Percentiles rank a stretch among this genome's conserved stretches.
Evolutionary conservation across 805 yeast genomes (phyloP).

Genomic region (Debaryomyces maramus): DNA sequence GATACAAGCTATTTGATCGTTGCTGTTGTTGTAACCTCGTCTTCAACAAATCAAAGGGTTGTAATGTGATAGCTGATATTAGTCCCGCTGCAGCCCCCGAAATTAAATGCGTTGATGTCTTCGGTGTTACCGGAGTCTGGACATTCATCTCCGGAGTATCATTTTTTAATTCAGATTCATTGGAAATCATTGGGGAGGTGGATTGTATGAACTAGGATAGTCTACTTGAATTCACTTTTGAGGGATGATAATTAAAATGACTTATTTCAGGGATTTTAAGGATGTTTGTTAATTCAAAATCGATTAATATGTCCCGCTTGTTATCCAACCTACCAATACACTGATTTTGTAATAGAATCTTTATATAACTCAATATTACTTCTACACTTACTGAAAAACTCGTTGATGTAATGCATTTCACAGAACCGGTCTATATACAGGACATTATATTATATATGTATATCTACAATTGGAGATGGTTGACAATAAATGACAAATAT

Average conservation of each 20-base stretch:
- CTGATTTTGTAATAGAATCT: too few relatives aligned
- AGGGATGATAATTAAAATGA: too few relatives aligned
- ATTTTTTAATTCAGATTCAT: neutral
- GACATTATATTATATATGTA: too few relatives aligned
- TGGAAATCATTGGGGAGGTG: neutral
- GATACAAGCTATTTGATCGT: conserved; percentile 16
- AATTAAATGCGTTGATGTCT: conserved; percentile 49
- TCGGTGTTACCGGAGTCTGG: neutral
- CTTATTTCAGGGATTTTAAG: too few relatives aligned
- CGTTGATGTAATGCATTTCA: too few relatives aligned
- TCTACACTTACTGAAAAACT: too few relatives aligned
- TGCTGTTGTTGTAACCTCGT: conserved; percentile 68
- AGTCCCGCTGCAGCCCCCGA: conserved; percentile 89
- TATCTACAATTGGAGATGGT: neutral
- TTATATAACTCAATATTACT: too few relatives aligned
- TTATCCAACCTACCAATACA: too few relatives aligned
- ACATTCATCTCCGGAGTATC: neutral
- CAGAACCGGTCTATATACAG: neutral
- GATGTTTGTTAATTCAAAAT: too few relatives aligned
- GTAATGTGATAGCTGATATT: conserved; percentile 74
- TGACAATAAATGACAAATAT: neutral
- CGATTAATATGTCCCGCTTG: too few relatives aligned
- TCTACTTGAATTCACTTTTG: too few relatives aligned
- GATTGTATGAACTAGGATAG: neutral
- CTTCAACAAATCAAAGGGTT: conserved; percentile 86